phyloP scores from a whole-genome alignment of 768 basidiomycete species.

The Lentinus tigrinus region DNA sequence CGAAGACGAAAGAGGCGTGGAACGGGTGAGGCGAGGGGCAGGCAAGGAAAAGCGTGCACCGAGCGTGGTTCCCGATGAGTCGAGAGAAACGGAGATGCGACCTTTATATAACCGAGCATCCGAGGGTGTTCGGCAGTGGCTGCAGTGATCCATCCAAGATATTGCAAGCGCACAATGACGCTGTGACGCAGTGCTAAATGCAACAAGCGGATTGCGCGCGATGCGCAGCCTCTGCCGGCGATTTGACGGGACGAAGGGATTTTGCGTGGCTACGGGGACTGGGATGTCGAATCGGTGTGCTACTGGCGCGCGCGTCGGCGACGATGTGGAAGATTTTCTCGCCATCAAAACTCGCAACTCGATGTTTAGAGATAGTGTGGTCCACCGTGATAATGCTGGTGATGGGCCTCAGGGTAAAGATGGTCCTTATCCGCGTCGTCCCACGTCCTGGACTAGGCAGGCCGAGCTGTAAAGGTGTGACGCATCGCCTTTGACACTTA shows the following conservation, averaged over 20 bases:
- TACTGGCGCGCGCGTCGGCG: too few relatives aligned
- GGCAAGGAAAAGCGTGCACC: neutral
- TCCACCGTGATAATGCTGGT: too few relatives aligned
- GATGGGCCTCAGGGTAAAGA: too few relatives aligned
- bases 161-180: conserved; percentile 11
- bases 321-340: too few relatives aligned
- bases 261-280: conserved; percentile 14
- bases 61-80: neutral
- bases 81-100: neutral
- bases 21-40: neutral
- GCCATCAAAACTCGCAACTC: too few relatives aligned
- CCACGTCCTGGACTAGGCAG: too few relatives aligned
- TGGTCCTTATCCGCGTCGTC: too few relatives aligned
- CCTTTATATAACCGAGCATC: conserved; percentile 8
- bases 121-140: neutral
- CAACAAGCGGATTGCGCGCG: neutral
- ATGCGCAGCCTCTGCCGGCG: conserved; percentile 7
- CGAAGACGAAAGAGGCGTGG: neutral
- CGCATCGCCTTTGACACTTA: neutral
- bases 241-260: conserved; percentile 17
- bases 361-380: too few relatives aligned
- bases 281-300: neutral
- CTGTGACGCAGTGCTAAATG: conserved; percentile 8
- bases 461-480: too few relatives aligned
- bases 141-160: neutral